Evolutionary conservation across 352 stramenopile genomes (phyloP).

Genomic region (Pythium pyrilobum): DNA sequence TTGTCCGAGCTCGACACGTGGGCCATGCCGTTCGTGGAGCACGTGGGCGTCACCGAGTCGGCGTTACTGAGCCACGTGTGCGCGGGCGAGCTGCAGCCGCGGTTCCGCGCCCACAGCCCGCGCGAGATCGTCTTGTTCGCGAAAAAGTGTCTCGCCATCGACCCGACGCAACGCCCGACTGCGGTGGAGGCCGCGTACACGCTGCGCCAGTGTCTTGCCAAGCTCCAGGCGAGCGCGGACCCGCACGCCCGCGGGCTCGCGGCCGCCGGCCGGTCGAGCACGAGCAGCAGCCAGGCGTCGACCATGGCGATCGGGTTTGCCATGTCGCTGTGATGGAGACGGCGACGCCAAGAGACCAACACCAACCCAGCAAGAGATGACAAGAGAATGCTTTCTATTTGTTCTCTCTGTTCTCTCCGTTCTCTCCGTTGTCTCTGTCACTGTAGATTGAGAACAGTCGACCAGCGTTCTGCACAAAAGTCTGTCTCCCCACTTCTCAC

Average conservation of each 20-base stretch:
- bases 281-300: not conserved
- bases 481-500: no score
- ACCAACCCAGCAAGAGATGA: no score
- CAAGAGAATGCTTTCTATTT: no score
- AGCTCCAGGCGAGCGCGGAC: not conserved
- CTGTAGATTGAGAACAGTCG: no score
- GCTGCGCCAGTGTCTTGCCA: slow-evolving; percentile 22
- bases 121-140: slow-evolving; percentile 26
- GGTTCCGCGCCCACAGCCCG: slow-evolving; percentile 21
- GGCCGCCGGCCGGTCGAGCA: not conserved
- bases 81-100: slow-evolving; percentile 22
- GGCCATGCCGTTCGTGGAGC: slow-evolving; percentile 35
- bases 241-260: not conserved
- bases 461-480: no score
- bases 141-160: slow-evolving; percentile 29
- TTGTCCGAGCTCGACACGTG: slow-evolving; percentile 46
- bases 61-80: slow-evolving; percentile 34
- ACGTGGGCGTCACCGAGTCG: slow-evolving; percentile 26
- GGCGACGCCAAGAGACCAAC: not conserved
- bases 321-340: slow-evolving; percentile 3
- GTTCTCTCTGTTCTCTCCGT: no score
- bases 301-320: slow-evolving; percentile 1
- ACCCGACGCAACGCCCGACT: slow-evolving; percentile 26
- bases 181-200: slow-evolving; percentile 33
- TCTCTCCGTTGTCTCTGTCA: no score